These are phyloP conservation scores for Colletotrichum agaves DNA, from an alignment of 2,329 filamentous ascomycete genomes.

Conservation along the genomic window DNA sequence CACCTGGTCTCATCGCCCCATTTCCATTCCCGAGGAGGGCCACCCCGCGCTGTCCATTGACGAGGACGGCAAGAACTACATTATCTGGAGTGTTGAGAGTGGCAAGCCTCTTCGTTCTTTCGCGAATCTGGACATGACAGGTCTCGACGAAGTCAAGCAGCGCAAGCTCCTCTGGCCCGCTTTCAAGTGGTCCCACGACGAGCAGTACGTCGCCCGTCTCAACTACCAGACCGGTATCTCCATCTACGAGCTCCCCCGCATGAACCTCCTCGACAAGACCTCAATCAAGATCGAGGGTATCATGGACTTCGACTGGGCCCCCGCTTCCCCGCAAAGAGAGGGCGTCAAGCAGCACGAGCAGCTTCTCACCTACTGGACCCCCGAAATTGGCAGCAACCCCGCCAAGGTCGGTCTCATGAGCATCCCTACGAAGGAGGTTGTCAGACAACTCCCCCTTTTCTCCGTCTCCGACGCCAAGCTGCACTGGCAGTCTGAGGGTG, in stretches of 20 bases:
- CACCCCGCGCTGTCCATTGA: slow-evolving; percentile 87
- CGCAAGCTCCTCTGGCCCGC: slow-evolving; percentile 98
- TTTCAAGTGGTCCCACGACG: slow-evolving; percentile 99
- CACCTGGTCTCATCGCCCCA: slow-evolving; percentile 95
- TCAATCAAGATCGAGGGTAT: slow-evolving; percentile 97
- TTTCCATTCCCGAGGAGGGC: slow-evolving; percentile 88
- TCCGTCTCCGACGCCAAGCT: slow-evolving; percentile 97
- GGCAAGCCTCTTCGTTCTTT: slow-evolving; percentile 93
- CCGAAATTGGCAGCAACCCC: slow-evolving; percentile 96
- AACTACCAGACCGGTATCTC: slow-evolving; percentile 89
- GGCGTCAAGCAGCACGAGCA: slow-evolving; percentile 94
- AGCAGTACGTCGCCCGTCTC: slow-evolving; percentile 95
- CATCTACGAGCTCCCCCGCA: slow-evolving; percentile 87
- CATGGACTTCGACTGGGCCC: slow-evolving; percentile 98
- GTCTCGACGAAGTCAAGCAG: slow-evolving; percentile 69
- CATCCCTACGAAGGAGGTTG: slow-evolving; percentile 92
- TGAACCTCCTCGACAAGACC: slow-evolving; percentile 90
- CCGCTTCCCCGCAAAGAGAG: slow-evolving; percentile 82
- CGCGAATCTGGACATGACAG: slow-evolving; percentile 82
- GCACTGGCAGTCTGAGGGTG: slow-evolving; percentile 96
- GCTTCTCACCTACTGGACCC: slow-evolving; percentile 98
- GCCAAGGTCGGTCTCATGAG: slow-evolving; percentile 97
- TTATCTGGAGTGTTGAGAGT: slow-evolving; percentile 96
- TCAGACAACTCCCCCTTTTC: slow-evolving; percentile 96
- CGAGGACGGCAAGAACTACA: slow-evolving; percentile 99